Evolutionary conservation across 2,329 filamentous ascomycete species (phyloP), one percentile per base, ranked within the genome.

Genomic region (Sporothrix globosa): DNA sequence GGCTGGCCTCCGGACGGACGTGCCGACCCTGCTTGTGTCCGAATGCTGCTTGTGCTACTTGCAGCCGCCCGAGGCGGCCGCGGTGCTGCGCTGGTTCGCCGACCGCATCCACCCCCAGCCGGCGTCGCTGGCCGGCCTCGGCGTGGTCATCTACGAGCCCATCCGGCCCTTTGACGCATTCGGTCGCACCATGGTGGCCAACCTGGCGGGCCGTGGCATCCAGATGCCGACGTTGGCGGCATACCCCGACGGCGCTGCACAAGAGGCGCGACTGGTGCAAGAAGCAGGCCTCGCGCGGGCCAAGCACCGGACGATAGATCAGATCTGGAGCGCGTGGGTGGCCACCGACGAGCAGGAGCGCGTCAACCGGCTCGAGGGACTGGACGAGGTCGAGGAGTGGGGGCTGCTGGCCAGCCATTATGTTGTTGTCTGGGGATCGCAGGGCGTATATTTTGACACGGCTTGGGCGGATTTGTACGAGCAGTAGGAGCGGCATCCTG

Each of bases 301-400:
- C 1, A 77, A 76, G n/a, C 81, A 81, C 48, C 78, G 80, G 66
- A 85, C 84, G 0, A 80, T 88, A 52, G 80, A 83, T 68, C 75
- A 78, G n/a, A 87, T 97, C 50, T 97, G 92, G 90, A 85, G 90
- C 67, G 81, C 81, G 1, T 98, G 95, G 93, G 83, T 97, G 3
- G 77, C 78, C 0, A 77, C 83, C 0, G 82, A 82, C 2, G 95
- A 98, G 80, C 94, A 92, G 80, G 90, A 92, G 76, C 84, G 94
- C 63, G 88, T 98, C 1, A 90, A 94, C 73, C 80, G 82, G 13
- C 79, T 97, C 34, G 94, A 99, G 79, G 93, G 96, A 76, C 80
- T 99, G 73, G 96, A 99, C 81, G 96, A 99, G 80, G 86, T 97
- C 30, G 96, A 99, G 80, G 96, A 99, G 81, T 97, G 96, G 91